Evolutionary conservation across 768 basidiomycete species (phyloP), one percentile per base, ranked within the genome.

Genomic region (Collybia mongolica): DNA sequence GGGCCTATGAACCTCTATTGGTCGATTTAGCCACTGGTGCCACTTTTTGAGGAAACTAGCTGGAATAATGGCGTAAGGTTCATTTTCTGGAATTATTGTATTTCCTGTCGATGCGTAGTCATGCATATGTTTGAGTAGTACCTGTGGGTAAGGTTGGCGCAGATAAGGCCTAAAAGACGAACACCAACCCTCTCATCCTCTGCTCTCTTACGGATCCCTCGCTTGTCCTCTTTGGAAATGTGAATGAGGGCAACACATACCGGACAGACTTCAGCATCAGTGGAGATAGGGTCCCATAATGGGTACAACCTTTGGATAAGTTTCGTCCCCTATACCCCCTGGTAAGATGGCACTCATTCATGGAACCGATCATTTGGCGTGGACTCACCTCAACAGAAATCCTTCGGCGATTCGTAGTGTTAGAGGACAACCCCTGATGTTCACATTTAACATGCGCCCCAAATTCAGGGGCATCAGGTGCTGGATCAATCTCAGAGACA

Each of bases 101-200:
- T 73, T 72, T 44, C 72, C 74, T 52, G 67, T 76, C 44, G 81
- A 59, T 45, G 76, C 68, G 53, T 77, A 74, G 52, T 86, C 81
- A 53, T 81, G 72, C 74, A 89, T 79, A 57, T 80, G 74, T 54
- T 76, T 82, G 44, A 90, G 72, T 58, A 72, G 79, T 29, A 80
- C 82, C 88, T 90, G 52, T 32, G 46, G 53, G 9, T 44, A 41
- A 26, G 36, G 52, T 60, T 49, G 60, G 53, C 32, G 11, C 19
- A 50, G 28, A 41, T 18, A 17, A 40, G 36, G 51, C 51, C 41
- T 60, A 23, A 53, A 29, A 36, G 35, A 38, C 29, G 15, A 44
- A n/a, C 26, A 43, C 49, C 23, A 47, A 86, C 90, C 82, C 89
- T 91, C 68, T 92, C 90, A 17, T 86, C 82, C 61, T 90, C 90